Percentiles rank a stretch among this genome's conserved stretches.
These are phyloP conservation scores for Ustilago nuda DNA, from an alignment of 1,284 basidiomycete genomes.

Conservation along the genomic window DNA sequence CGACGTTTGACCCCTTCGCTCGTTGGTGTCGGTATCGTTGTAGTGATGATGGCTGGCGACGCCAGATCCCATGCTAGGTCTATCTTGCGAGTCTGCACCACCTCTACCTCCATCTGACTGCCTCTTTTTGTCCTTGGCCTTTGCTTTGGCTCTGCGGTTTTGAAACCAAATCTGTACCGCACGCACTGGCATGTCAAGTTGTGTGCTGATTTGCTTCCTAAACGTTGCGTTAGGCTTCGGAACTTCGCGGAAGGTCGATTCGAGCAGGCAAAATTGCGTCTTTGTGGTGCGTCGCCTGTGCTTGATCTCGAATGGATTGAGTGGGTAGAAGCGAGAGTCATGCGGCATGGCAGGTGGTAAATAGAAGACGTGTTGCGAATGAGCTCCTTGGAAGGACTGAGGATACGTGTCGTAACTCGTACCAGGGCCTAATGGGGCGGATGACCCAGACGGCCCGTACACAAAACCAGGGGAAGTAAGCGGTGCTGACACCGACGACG, in stretches of 20 bases:
- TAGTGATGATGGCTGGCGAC: constrained; percentile 15
- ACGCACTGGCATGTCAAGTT: constrained; percentile 60
- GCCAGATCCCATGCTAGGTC: constrained; percentile 2
- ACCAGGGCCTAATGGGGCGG: not conserved
- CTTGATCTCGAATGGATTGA: constrained; percentile 64
- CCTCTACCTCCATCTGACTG: constrained; percentile 1
- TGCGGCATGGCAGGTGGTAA: constrained; percentile 17
- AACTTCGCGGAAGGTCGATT: constrained; percentile 57
- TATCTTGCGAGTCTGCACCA: constrained; percentile 1
- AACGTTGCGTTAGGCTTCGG: constrained; percentile 60
- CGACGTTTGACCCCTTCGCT: constrained; percentile 8
- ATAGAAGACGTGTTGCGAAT: constrained; percentile 39
- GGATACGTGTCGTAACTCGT: constrained; percentile 14
- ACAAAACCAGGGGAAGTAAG: constrained; percentile 23
- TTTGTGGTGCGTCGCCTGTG: constrained; percentile 62
- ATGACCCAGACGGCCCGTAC: constrained; percentile 18
- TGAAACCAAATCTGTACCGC: constrained; percentile 64
- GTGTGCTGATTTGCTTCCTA: constrained; percentile 51
- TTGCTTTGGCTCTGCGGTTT: constrained; percentile 61
- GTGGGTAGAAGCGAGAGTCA: constrained; percentile 42
- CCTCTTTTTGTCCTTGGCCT: constrained; percentile 53
- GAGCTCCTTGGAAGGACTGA: constrained; percentile 1
- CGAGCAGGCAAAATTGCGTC: constrained; percentile 59
- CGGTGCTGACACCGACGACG: constrained; percentile 2
- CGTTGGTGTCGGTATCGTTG: constrained; percentile 5